Evolutionary conservation across 176 grass and related monocot genomes (phyloP).

Genomic region (Juncus effusus): DNA sequence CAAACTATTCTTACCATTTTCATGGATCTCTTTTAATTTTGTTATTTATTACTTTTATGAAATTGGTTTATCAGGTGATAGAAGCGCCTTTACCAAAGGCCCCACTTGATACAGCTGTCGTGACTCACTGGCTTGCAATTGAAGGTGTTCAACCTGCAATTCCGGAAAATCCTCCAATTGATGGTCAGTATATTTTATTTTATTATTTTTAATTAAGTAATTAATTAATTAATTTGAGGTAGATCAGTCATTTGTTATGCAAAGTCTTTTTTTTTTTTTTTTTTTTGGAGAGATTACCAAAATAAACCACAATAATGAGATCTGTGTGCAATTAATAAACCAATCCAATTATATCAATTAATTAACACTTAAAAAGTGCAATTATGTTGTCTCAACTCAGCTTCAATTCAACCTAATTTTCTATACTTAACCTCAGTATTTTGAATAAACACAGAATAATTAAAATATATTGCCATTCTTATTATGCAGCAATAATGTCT

Average conservation of each 20-base stretch:
- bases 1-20: background rate
- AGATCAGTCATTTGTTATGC: too few species aligned
- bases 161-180: conserved; percentile 78
- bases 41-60: conserved; percentile 24
- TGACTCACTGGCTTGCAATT: conserved; percentile 89
- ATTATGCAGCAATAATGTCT: conserved; percentile 47
- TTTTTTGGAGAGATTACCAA: too few species aligned
- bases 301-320: too few species aligned
- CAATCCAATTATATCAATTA: too few species aligned
- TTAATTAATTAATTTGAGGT: background rate
- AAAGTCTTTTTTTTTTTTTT: too few species aligned
- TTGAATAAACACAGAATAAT: too few species aligned
- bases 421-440: too few species aligned
- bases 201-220: conserved; percentile 10
- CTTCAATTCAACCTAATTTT: too few species aligned
- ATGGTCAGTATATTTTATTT: conserved; percentile 50
- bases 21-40: background rate
- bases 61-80: conserved; percentile 45
- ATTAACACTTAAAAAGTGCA: too few species aligned
- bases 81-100: conserved; percentile 75
- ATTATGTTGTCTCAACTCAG: too few species aligned
- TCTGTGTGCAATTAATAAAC: too few species aligned
- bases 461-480: too few species aligned
- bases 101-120: conserved; percentile 75
- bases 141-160: conserved; percentile 92